Evolutionary conservation across 169 alveolate species (phyloP), one percentile per base, ranked within the genome.

Genomic region (Plasmodium relictum): DNA sequence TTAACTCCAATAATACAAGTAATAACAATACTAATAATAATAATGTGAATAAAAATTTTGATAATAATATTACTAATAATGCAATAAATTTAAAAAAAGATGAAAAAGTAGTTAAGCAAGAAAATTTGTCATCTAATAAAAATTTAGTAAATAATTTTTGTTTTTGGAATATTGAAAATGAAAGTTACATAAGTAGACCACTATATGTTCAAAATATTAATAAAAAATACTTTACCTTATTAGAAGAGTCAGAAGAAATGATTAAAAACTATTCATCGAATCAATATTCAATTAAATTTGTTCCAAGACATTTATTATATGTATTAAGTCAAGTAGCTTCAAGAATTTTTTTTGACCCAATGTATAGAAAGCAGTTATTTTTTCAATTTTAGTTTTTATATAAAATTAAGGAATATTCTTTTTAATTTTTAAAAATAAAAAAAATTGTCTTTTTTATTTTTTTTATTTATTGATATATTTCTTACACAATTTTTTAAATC

Each of bases 241-340:
- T 83, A 61, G 91, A 83, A 6, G 91, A 83, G 54, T 83, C 91
- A 10, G 91, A 83, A 69, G 91, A 83, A 39, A 83, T 83, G 91
- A 54, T 83, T 45, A 83, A 70, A 83, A 68, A 59, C 1, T 83
- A 37, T 83, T 66, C 91, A 26, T 42, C 45, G 10, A 83, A 83
- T 69, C 39, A 83, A 45, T 83, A 83, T 45, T 83, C 91, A 58
- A 58, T 83, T 16, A 83, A 83, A 83, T 83, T 39, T 69, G 91
- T 83, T 18, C 91, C 91, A 6, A 56, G 91, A 18, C 91, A 83
- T 69, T 68, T 83, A 31, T 68, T 83, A n/a, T 83, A 83, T 69
- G 72, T 59, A 45, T 50, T 83, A 39, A 83, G 91, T 69, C 91
- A 83, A 18, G 85, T 83, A 24, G 91, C 85, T n/a, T 83, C 91